phyloP scores from a whole-genome alignment of 2,329 filamentous ascomycete species.

The Curvularia sp. region DNA sequence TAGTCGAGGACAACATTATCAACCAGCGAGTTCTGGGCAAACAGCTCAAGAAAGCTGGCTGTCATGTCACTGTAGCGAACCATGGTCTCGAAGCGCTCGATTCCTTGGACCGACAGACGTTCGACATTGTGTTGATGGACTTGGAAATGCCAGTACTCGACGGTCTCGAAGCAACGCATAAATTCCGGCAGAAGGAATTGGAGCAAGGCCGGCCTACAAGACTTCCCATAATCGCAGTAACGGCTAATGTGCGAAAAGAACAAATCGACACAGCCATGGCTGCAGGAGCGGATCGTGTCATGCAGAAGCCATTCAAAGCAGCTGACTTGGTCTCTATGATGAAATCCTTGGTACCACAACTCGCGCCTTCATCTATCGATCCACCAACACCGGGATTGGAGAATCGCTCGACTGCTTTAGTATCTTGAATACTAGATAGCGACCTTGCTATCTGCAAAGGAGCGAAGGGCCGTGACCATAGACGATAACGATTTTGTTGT shows the following conservation, averaged over 20 bases:
- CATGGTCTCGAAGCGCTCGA: slow-evolving; percentile 51
- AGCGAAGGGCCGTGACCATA: background rate
- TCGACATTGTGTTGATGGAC: slow-evolving; percentile 56
- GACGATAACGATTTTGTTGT: background rate
- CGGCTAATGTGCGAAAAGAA: slow-evolving; percentile 48
- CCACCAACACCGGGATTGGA: slow-evolving; percentile 26
- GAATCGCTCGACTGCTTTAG: slow-evolving; percentile 20
- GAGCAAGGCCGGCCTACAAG: slow-evolving; percentile 27
- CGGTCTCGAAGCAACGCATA: slow-evolving; percentile 51
- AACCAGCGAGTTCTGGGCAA: slow-evolving; percentile 50
- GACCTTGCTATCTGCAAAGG: background rate
- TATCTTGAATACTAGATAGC: slow-evolving; percentile 31
- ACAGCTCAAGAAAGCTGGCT: slow-evolving; percentile 47
- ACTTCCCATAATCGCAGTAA: slow-evolving; percentile 49
- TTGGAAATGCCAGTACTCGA: slow-evolving; percentile 66
- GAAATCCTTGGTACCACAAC: slow-evolving; percentile 40
- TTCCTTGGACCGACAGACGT: slow-evolving; percentile 35
- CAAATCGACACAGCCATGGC: slow-evolving; percentile 46
- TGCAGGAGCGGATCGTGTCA: slow-evolving; percentile 47
- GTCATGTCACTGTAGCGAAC: slow-evolving; percentile 42
- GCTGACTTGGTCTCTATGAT: slow-evolving; percentile 46
- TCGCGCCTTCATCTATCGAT: slow-evolving; percentile 26
- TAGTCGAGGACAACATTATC: slow-evolving; percentile 52
- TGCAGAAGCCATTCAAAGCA: slow-evolving; percentile 50
- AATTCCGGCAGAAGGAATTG: slow-evolving; percentile 55